Percentiles rank a stretch among this genome's conserved stretches.
phyloP scores from a whole-genome alignment of 1,284 basidiomycete species.

The Kwoniella shivajii region DNA sequence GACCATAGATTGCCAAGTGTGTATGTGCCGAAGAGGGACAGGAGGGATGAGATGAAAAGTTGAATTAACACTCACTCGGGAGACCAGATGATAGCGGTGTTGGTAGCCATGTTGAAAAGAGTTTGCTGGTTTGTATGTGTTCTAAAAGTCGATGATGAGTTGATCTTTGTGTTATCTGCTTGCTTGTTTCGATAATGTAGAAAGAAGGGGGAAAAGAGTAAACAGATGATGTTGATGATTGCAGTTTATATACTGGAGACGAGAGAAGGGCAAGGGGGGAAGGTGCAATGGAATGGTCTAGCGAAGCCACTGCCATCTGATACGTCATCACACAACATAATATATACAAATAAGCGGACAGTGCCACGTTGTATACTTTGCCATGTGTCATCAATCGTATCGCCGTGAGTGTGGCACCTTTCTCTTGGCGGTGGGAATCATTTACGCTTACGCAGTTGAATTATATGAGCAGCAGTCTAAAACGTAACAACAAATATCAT shows the following conservation, averaged over 20 bases:
- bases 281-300: background rate
- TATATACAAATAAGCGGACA: background rate
- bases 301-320: background rate
- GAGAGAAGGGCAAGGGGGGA: background rate
- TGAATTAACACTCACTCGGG: slow-evolving; percentile 4
- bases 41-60: background rate
- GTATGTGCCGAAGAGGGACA: background rate
- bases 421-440: background rate
- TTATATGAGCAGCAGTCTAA: background rate
- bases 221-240: background rate
- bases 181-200: background rate
- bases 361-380: background rate
- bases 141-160: background rate
- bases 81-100: slow-evolving; percentile 13
- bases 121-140: background rate
- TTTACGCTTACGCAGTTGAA: background rate
- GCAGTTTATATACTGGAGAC: background rate
- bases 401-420: background rate
- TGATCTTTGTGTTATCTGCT: background rate
- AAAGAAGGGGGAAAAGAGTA: background rate
- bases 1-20: background rate
- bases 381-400: background rate
- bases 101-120: background rate
- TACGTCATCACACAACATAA: slow-evolving; percentile 1
- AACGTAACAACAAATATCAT: background rate